Base-by-base conservation (phyloP, 192 early-diverging fungal species). In the Linnemannia hyalina region DNA sequence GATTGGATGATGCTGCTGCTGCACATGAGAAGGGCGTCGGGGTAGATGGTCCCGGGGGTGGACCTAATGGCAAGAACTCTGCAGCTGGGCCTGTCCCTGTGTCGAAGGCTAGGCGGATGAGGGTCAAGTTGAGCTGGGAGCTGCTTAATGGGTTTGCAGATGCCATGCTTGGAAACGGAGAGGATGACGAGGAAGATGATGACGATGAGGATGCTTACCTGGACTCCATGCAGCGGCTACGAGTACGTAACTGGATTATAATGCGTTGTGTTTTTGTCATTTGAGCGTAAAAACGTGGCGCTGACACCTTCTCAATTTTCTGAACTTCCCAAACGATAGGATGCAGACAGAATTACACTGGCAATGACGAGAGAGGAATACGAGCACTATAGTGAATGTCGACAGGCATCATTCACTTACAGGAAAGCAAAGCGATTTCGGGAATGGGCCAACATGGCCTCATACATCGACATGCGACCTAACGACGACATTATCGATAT, bases 361-460 rank as follows among this genome's bases (percentile, higher is more conserved):
- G 95, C 93, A 22, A 99, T 99, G 99, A 96, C 97, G 32, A 94
- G 98, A 78, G 97, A 98, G n/a, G 97, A 99, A 89, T 99, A 99
- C 87, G 97, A 99, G 35, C 97, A 98, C 90, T 99, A 98, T 80
- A 97, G 98, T 9, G 97, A 99, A 88, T 98, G 97, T 88, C 92
- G 98, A n/a, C 97, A 98, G 89, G 98, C 99, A 11, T 97, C 96
- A 13, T 99, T 99, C 74, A 98, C 97, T 6, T 99, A 96, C 89
- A 96, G 98, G 71, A 98, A 98, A 83, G 90, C 90, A 55, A 98
- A 98, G 85, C 90, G 96, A 72, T 99, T 99, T 84, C 91, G 96
- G 44, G 97, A 99, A 77, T 99, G 98, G 98, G 96, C 96, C 55
- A 93, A 96, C 68, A 97, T 99, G 96, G 91, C 93, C 6, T 89